phyloP scores from a whole-genome alignment of 768 basidiomycete genomes.

The Cyclocybe cylindracea region DNA sequence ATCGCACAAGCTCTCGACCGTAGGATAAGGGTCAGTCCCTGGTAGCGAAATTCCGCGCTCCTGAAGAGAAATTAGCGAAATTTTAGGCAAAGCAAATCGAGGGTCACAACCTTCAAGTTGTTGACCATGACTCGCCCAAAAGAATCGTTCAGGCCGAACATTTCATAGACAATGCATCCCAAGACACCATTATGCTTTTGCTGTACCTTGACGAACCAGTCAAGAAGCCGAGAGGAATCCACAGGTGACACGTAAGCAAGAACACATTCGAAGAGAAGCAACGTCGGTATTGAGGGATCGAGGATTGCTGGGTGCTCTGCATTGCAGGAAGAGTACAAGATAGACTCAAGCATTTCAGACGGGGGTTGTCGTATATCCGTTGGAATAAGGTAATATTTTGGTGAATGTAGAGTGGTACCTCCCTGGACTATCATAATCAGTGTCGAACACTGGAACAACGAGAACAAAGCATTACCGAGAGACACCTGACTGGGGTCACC shows the following conservation, averaged over 20 bases:
- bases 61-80: conserved; percentile 5
- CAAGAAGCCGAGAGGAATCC: conserved; percentile 57
- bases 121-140: conserved; percentile 94
- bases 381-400: conserved; percentile 70
- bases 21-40: conserved; percentile 65
- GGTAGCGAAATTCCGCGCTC: conserved; percentile 80
- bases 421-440: conserved; percentile 48
- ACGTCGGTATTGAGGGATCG: conserved; percentile 68
- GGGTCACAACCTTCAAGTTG: conserved; percentile 69
- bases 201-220: conserved; percentile 72
- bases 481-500: conserved; percentile 45
- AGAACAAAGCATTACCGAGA: conserved; percentile 35
- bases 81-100: background rate
- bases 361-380: conserved; percentile 73
- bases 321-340: conserved; percentile 15
- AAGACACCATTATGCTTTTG: conserved; percentile 33
- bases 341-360: conserved; percentile 42
- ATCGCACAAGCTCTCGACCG: conserved; percentile 50
- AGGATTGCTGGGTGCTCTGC: conserved; percentile 38
- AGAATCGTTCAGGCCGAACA: conserved; percentile 84
- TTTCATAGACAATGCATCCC: conserved; percentile 83
- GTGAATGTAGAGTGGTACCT: conserved; percentile 56
- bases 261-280: conserved; percentile 92
- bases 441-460: conserved; percentile 1
- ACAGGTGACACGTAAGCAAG: conserved; percentile 81